Conservation (phyloP, 768 basidiomycete species). For the Hericium coralloides region DNA sequence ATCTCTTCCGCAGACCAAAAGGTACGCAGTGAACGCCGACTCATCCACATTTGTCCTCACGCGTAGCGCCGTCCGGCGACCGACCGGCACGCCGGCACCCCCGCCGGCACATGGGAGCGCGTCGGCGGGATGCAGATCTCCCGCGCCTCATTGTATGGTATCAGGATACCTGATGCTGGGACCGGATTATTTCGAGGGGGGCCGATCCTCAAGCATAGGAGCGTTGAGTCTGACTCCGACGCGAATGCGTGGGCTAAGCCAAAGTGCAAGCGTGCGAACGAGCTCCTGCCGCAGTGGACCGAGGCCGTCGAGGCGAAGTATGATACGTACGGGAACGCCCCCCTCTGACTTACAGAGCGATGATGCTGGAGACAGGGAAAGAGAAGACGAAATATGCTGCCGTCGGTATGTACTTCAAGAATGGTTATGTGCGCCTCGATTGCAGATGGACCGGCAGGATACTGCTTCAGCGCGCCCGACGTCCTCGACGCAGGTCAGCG, state of each 20-base stretch:
- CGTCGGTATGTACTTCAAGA: background rate
- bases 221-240: background rate
- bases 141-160: background rate
- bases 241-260: background rate
- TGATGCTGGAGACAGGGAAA: background rate
- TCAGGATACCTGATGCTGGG: conserved; percentile 1
- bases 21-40: background rate
- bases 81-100: background rate
- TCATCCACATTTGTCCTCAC: background rate
- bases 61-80: background rate
- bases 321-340: background rate
- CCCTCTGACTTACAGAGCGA: background rate
- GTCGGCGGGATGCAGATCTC: background rate
- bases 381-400: background rate
- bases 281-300: background rate
- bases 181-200: conserved; percentile 3
- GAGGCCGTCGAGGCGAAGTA: background rate
- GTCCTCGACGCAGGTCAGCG: background rate
- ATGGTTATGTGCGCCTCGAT: background rate
- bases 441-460: background rate
- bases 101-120: background rate
- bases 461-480: conserved; percentile 1
- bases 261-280: background rate
- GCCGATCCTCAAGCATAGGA: background rate
- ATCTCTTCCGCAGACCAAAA: no score